Evolutionary conservation across 768 basidiomycete genomes (phyloP), one percentile per base, ranked within the genome.

Genomic region (Piloderma croceum): DNA sequence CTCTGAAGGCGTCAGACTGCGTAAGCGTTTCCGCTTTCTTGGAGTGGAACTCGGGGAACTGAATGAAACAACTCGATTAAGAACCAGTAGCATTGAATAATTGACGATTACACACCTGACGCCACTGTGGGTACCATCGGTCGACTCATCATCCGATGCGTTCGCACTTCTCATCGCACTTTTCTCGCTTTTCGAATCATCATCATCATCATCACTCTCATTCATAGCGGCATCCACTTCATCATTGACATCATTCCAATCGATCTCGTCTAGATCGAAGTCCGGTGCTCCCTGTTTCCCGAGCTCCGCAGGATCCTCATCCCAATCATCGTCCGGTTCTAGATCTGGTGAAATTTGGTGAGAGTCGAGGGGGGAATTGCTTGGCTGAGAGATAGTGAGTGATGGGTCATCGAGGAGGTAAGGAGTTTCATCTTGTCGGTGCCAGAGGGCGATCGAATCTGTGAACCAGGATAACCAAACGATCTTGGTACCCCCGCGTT

Each of bases 401-500:
- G 71, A 62, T 15, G 75, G 76, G 36, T 75, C 76, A 52, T 85
- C 81, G 38, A 87, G 69, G 31, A 88, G 65, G 64, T 91, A 94
- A 3, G 74, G 73, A 1, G 66, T 69, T 63, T 96, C 94, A 47
- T 85, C 81, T 54, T 86, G 83, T 41, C 78, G 77, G 39, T 65
- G 65, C 91, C 94, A 97, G n/a, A 82, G 67, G n/a, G 87, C 83
- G 42, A 93, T 67, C 9, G 84, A 90, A 58, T 93, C 87, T 23
- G 77, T 81, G 54, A 98, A 85, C 94, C 94, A 99, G 7, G 76
- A 69, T 6, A 86, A 62, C 79, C 87, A 88, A 15, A 98, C 90
- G 45, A 97, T 79, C 57, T 83, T 81, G 55, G 88, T 78, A 18
- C 76, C 77, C 5, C 82, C 79, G n/a, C 77, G 76, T 54, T 76